phyloP scores from a whole-genome alignment of 805 yeast genomes.

The Grigorovia transvaalensis region DNA sequence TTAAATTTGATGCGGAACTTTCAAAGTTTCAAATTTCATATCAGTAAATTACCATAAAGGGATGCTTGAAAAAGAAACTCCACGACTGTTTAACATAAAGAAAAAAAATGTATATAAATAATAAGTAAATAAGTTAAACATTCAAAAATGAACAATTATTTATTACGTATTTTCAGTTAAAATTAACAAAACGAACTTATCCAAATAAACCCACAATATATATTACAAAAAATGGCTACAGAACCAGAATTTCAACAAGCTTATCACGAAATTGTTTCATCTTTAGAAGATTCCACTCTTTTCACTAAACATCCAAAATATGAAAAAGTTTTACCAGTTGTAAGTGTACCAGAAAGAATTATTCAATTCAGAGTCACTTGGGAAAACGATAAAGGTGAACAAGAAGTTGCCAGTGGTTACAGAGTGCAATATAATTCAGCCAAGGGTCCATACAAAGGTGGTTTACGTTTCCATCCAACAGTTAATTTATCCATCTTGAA shows the following conservation, averaged over 20 bases:
- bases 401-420: slow-evolving; percentile 94
- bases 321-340: slow-evolving; percentile 77
- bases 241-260: slow-evolving; percentile 99
- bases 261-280: slow-evolving; percentile 80
- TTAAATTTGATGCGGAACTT: neutral
- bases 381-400: slow-evolving; percentile 90
- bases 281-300: slow-evolving; percentile 83
- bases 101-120: too few species aligned
- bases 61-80: neutral
- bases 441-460: slow-evolving; percentile 98
- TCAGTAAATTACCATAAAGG: neutral
- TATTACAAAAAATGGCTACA: slow-evolving; percentile 3
- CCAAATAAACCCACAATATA: neutral
- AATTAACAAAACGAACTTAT: neutral
- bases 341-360: slow-evolving; percentile 90
- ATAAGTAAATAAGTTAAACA: neutral
- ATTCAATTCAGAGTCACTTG: slow-evolving; percentile 95
- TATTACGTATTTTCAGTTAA: neutral
- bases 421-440: slow-evolving; percentile 98
- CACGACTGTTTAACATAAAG: neutral
- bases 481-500: slow-evolving; percentile 91
- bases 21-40: neutral
- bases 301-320: slow-evolving; percentile 85
- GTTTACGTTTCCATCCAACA: slow-evolving; percentile 94
- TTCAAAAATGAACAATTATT: too few species aligned